Evolutionary conservation across 305 asterid species (phyloP), one percentile per base, ranked within the genome.

Genomic region (Fraxinus ornus): DNA sequence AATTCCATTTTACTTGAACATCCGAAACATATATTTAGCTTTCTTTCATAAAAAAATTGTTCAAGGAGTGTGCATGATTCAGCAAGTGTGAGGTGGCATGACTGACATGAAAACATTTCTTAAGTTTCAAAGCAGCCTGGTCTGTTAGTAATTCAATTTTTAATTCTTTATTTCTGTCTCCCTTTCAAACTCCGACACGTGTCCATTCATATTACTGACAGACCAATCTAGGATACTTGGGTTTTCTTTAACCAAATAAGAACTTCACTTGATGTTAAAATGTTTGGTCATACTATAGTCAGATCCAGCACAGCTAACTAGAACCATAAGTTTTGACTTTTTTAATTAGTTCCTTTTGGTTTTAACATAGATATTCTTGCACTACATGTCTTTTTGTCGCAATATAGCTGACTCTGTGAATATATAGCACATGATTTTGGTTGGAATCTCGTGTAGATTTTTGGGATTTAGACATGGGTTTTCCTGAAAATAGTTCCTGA

Each of bases 201-300:
- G 64, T 55, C 64, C 64, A 55, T n/a, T 64, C 73, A 64, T 64
- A 26, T 22, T 26, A 26, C 73, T 64, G 30, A 26, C 35, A 24
- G 35, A 64, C 7, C 35, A 68, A 68, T 68, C 75, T 24, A 68
- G 36, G 37, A 28, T 68, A 28, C 75, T 12, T 4, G n/a, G 37
- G 3, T 24, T 28, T 28, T 68, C 37, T 68, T 28, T 12, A 28
- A 26, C 75, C 75, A 28, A 68, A 30, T 3, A 26, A 68, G 37
- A 10, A 68, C 37, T 26, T 60, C 6, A 64, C 70, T 82, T 80
- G 75, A 22, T 52, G 57, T 71, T 77, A 24, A 78, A 37, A 77
- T 66, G 19, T 6, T 24, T 26, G 75, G 37, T 28, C 73, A 64
- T 26, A 26, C 73, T 64, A 68, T 68, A 68, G 19, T 68, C 19